A percentile compares a stretch with the other conserved stretches of the same genome.
phyloP scores from a whole-genome alignment of 2,329 filamentous ascomycete species.

The Botrytis elliptica region DNA sequence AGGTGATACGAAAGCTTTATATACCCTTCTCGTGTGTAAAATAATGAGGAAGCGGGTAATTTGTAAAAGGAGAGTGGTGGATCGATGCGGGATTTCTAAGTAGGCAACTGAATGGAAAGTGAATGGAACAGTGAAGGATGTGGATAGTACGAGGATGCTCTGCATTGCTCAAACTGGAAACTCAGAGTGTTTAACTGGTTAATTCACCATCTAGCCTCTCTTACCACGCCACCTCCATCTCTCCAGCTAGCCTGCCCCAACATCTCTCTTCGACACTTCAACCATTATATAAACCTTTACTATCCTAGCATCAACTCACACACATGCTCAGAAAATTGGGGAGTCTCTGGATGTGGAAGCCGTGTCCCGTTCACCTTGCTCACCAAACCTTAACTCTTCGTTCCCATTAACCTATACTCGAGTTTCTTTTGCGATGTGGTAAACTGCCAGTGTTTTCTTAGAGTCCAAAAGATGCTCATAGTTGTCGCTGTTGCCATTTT shows the following conservation, averaged over 20 bases:
- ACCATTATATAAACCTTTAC: neutral
- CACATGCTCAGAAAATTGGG: fast-evolving
- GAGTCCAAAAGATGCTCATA: fast-evolving
- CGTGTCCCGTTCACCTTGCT: neutral
- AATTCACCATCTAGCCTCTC: neutral
- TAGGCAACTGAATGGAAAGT: neutral
- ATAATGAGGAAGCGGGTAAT: neutral
- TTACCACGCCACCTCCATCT: neutral
- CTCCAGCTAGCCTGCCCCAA: neutral
- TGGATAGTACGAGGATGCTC: neutral
- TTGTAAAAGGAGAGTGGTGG: neutral
- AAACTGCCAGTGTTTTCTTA: neutral
- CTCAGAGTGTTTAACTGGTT: neutral
- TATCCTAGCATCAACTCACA: neutral
- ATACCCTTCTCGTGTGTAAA: neutral
- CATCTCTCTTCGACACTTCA: neutral
- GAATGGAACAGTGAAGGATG: neutral
- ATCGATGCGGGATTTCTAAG: neutral
- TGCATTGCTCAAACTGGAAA: fast-evolving
- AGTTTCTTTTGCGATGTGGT: fast-evolving
- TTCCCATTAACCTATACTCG: neutral
- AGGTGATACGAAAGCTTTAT: neutral
- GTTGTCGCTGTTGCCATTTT: neutral
- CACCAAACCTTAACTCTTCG: neutral
- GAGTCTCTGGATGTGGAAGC: neutral